Conservation (phyloP, 2,329 filamentous ascomycete species). For the Colletotrichum plurivorum region DNA sequence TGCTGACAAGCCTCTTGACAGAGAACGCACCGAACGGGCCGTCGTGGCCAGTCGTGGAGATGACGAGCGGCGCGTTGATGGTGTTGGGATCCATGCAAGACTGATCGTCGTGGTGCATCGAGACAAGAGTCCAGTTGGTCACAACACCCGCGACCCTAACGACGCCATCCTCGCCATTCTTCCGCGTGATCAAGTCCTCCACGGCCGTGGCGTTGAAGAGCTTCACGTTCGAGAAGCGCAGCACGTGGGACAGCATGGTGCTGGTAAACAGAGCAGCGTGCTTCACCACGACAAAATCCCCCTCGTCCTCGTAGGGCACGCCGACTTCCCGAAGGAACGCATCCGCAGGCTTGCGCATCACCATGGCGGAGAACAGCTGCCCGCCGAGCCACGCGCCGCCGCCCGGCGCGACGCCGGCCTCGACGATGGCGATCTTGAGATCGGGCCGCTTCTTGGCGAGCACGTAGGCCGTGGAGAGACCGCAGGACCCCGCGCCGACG, state of each 20-base stretch:
- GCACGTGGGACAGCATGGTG: constrained; percentile 86
- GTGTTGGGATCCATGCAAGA: constrained; percentile 98
- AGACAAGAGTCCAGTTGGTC: constrained; percentile 95
- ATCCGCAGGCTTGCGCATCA: constrained; percentile 94
- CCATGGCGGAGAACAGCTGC: constrained; percentile 95
- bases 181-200: constrained; percentile 91
- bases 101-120: constrained; percentile 90
- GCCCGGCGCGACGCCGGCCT: constrained; percentile 88
- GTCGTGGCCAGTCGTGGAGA: constrained; percentile 93
- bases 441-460: constrained; percentile 88
- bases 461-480: constrained; percentile 86
- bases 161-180: constrained; percentile 58
- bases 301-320: constrained; percentile 84
- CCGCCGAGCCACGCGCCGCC: constrained; percentile 94
- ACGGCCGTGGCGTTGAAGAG: constrained; percentile 96
- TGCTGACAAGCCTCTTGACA: constrained; percentile 91
- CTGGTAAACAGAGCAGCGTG: constrained; percentile 94
- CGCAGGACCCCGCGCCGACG: constrained; percentile 90
- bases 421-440: constrained; percentile 91
- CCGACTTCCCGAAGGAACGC: constrained; percentile 85
- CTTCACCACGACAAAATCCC: constrained; percentile 91
- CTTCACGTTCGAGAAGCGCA: constrained; percentile 91
- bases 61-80: constrained; percentile 90
- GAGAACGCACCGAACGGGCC: constrained; percentile 92
- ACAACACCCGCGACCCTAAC: constrained; percentile 90